Evolutionary conservation across 2,329 filamentous ascomycete species (phyloP).

Genomic region (Aspergillus hiratsukae): DNA sequence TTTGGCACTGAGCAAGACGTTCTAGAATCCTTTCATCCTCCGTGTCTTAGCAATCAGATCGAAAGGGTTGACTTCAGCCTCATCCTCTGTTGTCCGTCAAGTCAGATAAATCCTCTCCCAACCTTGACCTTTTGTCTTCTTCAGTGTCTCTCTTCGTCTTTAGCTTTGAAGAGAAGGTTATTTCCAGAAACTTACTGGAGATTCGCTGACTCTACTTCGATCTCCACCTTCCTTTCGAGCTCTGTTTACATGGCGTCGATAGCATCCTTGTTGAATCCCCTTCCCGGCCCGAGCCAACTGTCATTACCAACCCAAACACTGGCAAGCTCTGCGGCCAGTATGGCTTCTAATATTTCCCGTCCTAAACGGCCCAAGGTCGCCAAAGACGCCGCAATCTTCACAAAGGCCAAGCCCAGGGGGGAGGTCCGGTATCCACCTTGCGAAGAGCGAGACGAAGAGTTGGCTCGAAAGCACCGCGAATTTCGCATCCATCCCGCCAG

Average conservation of each 20-base stretch:
- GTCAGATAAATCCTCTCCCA: conserved; percentile 10
- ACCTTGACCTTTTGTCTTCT: conserved; percentile 4
- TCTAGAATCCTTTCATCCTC: conserved; percentile 24
- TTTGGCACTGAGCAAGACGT: conserved; percentile 14
- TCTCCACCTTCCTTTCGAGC: not conserved
- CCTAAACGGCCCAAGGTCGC: conserved; percentile 53
- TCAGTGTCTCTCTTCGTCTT: not conserved
- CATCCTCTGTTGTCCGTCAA: conserved; percentile 9
- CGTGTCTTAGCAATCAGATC: conserved; percentile 9
- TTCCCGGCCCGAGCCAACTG: conserved; percentile 34
- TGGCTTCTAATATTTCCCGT: conserved; percentile 18
- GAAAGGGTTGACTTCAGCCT: conserved; percentile 11
- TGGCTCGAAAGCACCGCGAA: conserved; percentile 54
- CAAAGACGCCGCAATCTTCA: conserved; percentile 62
- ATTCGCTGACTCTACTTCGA: not conserved
- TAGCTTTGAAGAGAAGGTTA: not conserved
- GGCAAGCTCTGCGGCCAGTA: conserved; percentile 42
- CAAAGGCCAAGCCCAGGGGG: conserved; percentile 59
- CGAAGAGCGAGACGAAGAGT: conserved; percentile 59
- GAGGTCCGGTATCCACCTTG: conserved; percentile 69
- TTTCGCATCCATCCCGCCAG: conserved; percentile 65
- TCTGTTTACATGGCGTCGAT: conserved; percentile 56
- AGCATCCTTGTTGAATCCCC: conserved; percentile 63
- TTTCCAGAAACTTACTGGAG: conserved; percentile 1
- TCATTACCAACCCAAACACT: conserved; percentile 36